Percentiles rank a stretch among this genome's conserved stretches.
phyloP scores from a whole-genome alignment of 495 filamentous ascomycete genomes.

The Cryomyces minteri region DNA sequence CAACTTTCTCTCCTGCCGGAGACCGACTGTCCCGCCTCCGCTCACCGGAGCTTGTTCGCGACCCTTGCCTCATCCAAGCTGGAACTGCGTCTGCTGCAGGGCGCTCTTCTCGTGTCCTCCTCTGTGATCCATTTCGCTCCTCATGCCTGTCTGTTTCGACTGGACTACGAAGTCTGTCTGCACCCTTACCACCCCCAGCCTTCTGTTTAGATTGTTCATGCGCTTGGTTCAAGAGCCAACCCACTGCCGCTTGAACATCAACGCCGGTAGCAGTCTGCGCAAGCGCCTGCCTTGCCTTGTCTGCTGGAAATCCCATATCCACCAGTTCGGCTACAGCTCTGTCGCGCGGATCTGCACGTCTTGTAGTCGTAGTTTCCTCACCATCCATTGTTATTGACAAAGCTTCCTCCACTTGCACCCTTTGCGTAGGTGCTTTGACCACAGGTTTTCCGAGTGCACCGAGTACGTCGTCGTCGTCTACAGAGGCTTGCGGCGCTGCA shows the following conservation, averaged over 20 bases:
- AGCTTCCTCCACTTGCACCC: slow-evolving; percentile 23
- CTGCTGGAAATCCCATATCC: slow-evolving; percentile 83
- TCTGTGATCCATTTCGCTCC: background rate
- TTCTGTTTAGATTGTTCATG: slow-evolving; percentile 55
- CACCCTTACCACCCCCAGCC: slow-evolving; percentile 17
- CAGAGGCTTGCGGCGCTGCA: slow-evolving; percentile 17
- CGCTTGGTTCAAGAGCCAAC: slow-evolving; percentile 79
- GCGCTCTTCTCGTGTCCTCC: slow-evolving; percentile 10
- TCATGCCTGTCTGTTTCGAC: too few species aligned
- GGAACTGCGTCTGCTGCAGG: slow-evolving; percentile 21
- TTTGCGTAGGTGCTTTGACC: slow-evolving; percentile 22
- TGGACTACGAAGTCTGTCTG: too few species aligned
- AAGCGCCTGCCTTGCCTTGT: slow-evolving; percentile 62
- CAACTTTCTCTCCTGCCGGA: slow-evolving; percentile 50
- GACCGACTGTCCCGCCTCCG: slow-evolving; percentile 33
- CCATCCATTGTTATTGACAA: background rate
- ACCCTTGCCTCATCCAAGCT: slow-evolving; percentile 28
- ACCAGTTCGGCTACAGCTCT: slow-evolving; percentile 75
- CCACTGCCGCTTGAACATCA: slow-evolving; percentile 74
- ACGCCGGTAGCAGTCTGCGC: slow-evolving; percentile 58
- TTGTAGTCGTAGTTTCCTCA: slow-evolving; percentile 4
- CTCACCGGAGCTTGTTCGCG: slow-evolving; percentile 17
- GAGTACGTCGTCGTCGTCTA: slow-evolving; percentile 66
- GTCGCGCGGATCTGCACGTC: slow-evolving; percentile 41
- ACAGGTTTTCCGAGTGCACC: slow-evolving; percentile 76